Base-by-base conservation (phyloP, 108 stramenopile species). In the Licmophora abbreviata region DNA sequence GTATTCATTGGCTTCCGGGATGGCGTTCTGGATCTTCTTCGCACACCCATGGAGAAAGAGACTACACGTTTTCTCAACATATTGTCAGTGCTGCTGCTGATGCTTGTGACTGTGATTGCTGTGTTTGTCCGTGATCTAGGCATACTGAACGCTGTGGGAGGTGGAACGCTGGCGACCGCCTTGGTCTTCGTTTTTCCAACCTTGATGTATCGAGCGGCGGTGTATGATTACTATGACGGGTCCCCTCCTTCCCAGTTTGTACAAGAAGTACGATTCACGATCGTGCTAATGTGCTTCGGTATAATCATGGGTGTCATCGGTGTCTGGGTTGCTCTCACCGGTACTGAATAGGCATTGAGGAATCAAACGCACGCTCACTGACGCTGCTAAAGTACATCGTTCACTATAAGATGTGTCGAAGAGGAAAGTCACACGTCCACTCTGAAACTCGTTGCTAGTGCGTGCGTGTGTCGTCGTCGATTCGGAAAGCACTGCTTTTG, bases 1-100 rank as follows among this genome's bases (percentile, higher is more conserved):
- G 63, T 69, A 2, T 97, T 97, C 58, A 74, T 89, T 54, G 92
- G 88, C 8, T 68, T 79, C 33, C 65, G 92, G 18, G 92, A 94
- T 37, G 86, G 86, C 5, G 26, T 81, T 10, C 56, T 89, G n/a
- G 88, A 88, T 59, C 48, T 84, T 33, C 30, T 75, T 27, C 48
- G 70, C 20, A 71, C 77, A 4, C 78, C 83, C 12, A 51, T 59
- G 26, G 77, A 76, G 48, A 60, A 65, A 34, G 64, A 72, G 33
- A 87, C 81, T 4, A 56, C 62, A 17, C 41, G 54, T 31, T 76
- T 77, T 60, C 25, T 82, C n/a, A 81, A 84, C 47, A 58, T 63
- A 9, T 44, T 85, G 6, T 71, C 87, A 11, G 36, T 79, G 0
- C n/a, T 56, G 9, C 48, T 77, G 26, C 42, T 85, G 9, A 21